phyloP scores from a whole-genome alignment of 331 rosid genomes.

The Stylosanthes scabra region DNA sequence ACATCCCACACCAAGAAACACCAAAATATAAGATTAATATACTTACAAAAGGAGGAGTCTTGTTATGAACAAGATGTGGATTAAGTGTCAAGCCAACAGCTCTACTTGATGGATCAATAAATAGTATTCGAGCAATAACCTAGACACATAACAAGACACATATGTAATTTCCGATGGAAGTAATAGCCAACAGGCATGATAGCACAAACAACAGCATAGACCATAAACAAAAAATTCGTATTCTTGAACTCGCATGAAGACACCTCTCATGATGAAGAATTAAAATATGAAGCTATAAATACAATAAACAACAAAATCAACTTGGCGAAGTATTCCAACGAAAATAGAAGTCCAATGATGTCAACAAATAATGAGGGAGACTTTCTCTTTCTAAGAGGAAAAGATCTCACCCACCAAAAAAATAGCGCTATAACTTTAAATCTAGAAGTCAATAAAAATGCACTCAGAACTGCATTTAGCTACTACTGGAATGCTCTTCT shows the following conservation, averaged over 20 bases:
- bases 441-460: neutral
- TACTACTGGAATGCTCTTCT: conserved; percentile 16
- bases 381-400: neutral
- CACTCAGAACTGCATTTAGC: neutral
- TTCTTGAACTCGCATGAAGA: neutral
- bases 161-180: conserved; percentile 8
- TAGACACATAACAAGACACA: conserved; percentile 43
- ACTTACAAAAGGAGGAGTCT: conserved; percentile 83
- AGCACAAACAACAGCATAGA: conserved; percentile 21
- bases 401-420: neutral
- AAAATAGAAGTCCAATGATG: conserved; percentile 16
- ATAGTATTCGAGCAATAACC: conserved; percentile 89
- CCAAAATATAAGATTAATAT: conserved; percentile 15
- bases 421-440: neutral
- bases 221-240: conserved; percentile 13
- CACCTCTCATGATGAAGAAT: conserved; percentile 10
- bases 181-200: neutral
- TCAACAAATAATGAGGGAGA: conserved; percentile 12
- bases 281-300: conserved; percentile 16
- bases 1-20: conserved; percentile 10
- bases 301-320: conserved; percentile 29
- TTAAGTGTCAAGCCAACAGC: conserved; percentile 96
- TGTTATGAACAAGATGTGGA: conserved; percentile 86
- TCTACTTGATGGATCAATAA: conserved; percentile 89
- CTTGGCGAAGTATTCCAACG: conserved; percentile 13